Conservation (phyloP, 148 eudicot species). For the Mesembryanthemum crystallinum region DNA sequence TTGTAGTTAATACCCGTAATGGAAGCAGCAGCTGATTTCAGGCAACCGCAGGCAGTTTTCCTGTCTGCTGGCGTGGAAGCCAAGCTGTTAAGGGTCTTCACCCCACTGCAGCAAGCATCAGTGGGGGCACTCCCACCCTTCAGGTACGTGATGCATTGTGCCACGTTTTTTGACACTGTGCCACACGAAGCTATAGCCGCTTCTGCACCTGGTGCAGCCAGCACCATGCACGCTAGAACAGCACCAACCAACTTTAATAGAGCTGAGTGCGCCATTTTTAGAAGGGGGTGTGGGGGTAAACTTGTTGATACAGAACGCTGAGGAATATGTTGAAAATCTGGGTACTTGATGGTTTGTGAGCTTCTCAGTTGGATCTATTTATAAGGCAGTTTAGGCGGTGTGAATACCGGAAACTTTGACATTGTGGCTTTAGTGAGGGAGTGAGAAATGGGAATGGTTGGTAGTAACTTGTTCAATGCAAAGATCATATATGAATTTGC, state of each 20-base stretch:
- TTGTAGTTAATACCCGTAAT: slow-evolving; percentile 11
- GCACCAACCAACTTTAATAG: slow-evolving; percentile 17
- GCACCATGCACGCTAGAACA: slow-evolving; percentile 32
- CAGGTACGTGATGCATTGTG: slow-evolving; percentile 35
- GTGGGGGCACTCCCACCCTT: slow-evolving; percentile 15
- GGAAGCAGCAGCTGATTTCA: slow-evolving; percentile 34
- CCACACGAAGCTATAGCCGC: slow-evolving; percentile 42
- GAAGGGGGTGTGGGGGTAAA: no score
- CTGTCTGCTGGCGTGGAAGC: slow-evolving; percentile 34
- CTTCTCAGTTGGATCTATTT: background rate
- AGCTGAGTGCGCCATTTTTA: slow-evolving; percentile 23
- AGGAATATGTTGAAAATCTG: background rate
- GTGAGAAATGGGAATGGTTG: background rate
- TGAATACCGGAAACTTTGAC: background rate
- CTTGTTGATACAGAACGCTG: background rate
- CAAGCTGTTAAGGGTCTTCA: slow-evolving; percentile 25
- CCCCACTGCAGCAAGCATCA: slow-evolving; percentile 28
- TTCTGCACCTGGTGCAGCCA: slow-evolving; percentile 29
- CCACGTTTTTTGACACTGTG: slow-evolving; percentile 19
- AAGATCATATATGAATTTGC: background rate
- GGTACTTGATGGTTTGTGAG: background rate
- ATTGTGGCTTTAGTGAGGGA: background rate
- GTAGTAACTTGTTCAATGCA: slow-evolving; percentile 12
- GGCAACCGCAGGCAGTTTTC: slow-evolving; percentile 36
- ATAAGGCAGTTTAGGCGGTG: slow-evolving; percentile 5